Percentiles rank a stretch among this genome's conserved stretches.
Evolutionary conservation across 1,139 yeast species (phyloP).

Genomic region (Pichia sp.): DNA sequence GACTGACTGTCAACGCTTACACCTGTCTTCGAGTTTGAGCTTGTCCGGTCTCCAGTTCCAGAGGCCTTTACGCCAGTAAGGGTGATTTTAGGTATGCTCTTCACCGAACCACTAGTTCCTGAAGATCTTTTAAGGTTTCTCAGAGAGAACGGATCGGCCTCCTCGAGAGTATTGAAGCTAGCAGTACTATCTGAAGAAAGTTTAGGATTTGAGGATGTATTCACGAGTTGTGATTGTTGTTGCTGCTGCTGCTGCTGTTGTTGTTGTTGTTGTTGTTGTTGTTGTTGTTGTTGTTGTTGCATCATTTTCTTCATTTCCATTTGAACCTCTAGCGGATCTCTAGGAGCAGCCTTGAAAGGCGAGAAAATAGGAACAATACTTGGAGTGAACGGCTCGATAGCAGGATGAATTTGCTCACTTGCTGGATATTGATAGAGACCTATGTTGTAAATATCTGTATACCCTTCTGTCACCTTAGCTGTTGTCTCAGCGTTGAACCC

Average conservation of each 20-base stretch:
- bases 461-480: slow-evolving; percentile 21
- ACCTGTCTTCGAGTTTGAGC: not conserved
- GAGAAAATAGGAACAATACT: slow-evolving; percentile 30
- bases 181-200: slow-evolving; percentile 5
- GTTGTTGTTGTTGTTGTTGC: slow-evolving; percentile 20
- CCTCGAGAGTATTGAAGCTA: slow-evolving; percentile 7
- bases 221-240: slow-evolving; percentile 3
- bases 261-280: slow-evolving; percentile 17
- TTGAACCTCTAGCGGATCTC: slow-evolving; percentile 24
- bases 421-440: slow-evolving; percentile 30
- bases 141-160: slow-evolving; percentile 16
- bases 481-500: slow-evolving; percentile 31
- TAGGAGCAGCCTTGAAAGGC: slow-evolving; percentile 27
- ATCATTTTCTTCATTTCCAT: slow-evolving; percentile 15
- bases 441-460: slow-evolving; percentile 31
- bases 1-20: not conserved
- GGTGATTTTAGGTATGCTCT: slow-evolving; percentile 10
- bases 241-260: slow-evolving; percentile 18
- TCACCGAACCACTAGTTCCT: slow-evolving; percentile 3
- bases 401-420: slow-evolving; percentile 27
- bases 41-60: not conserved
- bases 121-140: slow-evolving; percentile 10
- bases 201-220: not conserved
- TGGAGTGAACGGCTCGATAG: slow-evolving; percentile 31
- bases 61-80: not conserved